These are phyloP conservation scores for Suillus occidentalis DNA, from an alignment of 768 basidiomycete genomes.

Conservation along the genomic window DNA sequence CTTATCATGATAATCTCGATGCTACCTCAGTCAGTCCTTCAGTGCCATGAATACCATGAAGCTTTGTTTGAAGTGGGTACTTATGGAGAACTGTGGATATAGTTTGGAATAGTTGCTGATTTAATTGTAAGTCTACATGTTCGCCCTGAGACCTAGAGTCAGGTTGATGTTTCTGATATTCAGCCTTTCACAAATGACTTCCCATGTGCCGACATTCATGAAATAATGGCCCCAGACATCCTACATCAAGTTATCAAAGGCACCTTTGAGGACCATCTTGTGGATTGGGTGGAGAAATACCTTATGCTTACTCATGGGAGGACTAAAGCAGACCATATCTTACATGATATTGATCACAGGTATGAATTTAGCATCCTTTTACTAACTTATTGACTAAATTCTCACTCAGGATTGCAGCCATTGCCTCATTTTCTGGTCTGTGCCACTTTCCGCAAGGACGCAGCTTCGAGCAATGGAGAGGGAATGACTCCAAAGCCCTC, in stretches of 20 bases:
- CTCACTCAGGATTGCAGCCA: conserved; percentile 15
- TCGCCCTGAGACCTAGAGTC: neutral
- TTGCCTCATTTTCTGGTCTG: conserved; percentile 18
- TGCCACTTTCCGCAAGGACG: conserved; percentile 26
- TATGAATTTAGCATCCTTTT: conserved; percentile 16
- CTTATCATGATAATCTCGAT: neutral
- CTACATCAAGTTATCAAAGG: conserved; percentile 52
- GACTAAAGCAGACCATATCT: conserved; percentile 23
- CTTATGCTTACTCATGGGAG: conserved; percentile 19
- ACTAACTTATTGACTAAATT: neutral
- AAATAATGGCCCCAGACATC: conserved; percentile 36
- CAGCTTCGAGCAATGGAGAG: conserved; percentile 37
- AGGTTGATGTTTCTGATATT: neutral
- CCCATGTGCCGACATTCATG: conserved; percentile 28
- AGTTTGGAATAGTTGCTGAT: conserved; percentile 33
- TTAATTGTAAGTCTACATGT: conserved; percentile 28
- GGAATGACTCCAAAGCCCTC: conserved; percentile 25
- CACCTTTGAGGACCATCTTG: conserved; percentile 43
- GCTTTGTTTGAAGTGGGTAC: neutral
- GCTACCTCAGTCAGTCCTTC: neutral
- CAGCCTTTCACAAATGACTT: conserved; percentile 11
- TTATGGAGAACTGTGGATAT: conserved; percentile 27
- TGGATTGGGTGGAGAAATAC: conserved; percentile 37
- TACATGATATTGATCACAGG: conserved; percentile 38
- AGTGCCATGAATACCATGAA: neutral